A percentile compares a stretch with the other conserved stretches of the same genome.
phyloP scores from a whole-genome alignment of 441 rosid genomes.

The Arabidopsis hybrid region DNA sequence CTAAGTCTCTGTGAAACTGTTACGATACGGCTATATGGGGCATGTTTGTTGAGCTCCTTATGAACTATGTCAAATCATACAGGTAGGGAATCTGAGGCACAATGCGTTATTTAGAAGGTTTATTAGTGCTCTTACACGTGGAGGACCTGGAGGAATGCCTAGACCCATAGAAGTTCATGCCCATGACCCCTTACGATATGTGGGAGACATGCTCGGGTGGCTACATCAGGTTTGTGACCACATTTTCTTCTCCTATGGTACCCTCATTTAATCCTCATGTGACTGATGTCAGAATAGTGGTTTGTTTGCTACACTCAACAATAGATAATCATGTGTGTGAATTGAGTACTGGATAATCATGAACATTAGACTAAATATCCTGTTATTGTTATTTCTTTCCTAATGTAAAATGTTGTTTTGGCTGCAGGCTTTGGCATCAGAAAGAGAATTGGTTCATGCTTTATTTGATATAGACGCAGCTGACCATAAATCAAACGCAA shows the following conservation, averaged over 20 bases:
- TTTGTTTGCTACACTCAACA: constrained; percentile 6
- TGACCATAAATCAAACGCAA: constrained; percentile 64
- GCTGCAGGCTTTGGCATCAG: constrained; percentile 95
- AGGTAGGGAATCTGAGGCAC: constrained; percentile 98
- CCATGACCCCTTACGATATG: constrained; percentile 96
- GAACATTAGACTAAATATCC: neutral
- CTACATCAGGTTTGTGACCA: constrained; percentile 81
- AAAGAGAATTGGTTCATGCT: constrained; percentile 87
- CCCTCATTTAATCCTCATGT: constrained; percentile 37
- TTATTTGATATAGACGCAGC: constrained; percentile 80
- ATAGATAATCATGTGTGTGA: constrained; percentile 3
- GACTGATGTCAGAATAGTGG: neutral
- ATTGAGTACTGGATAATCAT: constrained; percentile 10
- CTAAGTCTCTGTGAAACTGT: constrained; percentile 28
- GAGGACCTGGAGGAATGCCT: constrained; percentile 97
- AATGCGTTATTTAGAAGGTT: constrained; percentile 95
- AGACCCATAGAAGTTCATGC: constrained; percentile 99
- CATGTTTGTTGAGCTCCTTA: neutral
- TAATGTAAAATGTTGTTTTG: constrained; percentile 34
- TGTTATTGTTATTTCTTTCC: constrained; percentile 22
- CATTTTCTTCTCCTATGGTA: constrained; percentile 19
- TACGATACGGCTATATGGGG: constrained; percentile 8
- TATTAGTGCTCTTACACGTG: constrained; percentile 97
- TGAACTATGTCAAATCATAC: constrained; percentile 35
- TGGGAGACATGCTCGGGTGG: constrained; percentile 99